Conservation (phyloP, 495 filamentous ascomycete species). For the Xylaria longipes region DNA sequence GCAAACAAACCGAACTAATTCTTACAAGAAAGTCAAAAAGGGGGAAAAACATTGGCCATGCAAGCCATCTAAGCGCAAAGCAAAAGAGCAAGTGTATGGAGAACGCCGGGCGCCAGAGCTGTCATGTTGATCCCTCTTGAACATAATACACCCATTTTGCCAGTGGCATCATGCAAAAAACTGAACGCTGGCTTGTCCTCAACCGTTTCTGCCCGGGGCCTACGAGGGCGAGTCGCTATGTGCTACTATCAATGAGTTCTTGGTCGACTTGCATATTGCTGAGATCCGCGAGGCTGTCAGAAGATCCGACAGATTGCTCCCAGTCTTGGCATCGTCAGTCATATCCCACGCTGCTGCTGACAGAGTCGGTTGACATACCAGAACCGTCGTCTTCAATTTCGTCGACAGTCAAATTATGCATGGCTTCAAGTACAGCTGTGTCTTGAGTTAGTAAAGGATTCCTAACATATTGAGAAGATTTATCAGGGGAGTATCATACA, state of each 20-base stretch:
- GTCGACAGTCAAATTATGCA: slow-evolving; percentile 53
- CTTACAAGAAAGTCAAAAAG: slow-evolving; percentile 14
- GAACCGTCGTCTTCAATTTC: slow-evolving; percentile 63
- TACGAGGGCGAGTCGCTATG: slow-evolving; percentile 11
- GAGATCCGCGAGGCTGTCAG: slow-evolving; percentile 47
- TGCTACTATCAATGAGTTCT: slow-evolving; percentile 37
- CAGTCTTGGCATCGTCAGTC: slow-evolving; percentile 50
- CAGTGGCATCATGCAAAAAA: slow-evolving; percentile 14
- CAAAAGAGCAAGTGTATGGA: slow-evolving; percentile 19
- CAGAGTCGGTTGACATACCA: slow-evolving; percentile 57
- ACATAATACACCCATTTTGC: slow-evolving; percentile 14
- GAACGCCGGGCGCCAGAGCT: slow-evolving; percentile 30
- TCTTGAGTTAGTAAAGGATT: slow-evolving; percentile 29
- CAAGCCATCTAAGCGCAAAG: slow-evolving; percentile 15
- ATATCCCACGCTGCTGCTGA: slow-evolving; percentile 46
- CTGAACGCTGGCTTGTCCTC: slow-evolving; percentile 3
- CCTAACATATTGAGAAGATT: background rate
- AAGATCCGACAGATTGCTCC: slow-evolving; percentile 52
- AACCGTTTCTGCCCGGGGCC: background rate
- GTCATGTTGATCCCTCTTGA: slow-evolving; percentile 21
- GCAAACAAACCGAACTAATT: slow-evolving; percentile 7
- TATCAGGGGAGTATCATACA: slow-evolving; percentile 43
- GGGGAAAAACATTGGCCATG: background rate
- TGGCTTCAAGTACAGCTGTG: slow-evolving; percentile 49
- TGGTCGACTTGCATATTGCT: slow-evolving; percentile 43